Conservation (phyloP, 352 stramenopile species). For the Phytophthora brassicae region DNA sequence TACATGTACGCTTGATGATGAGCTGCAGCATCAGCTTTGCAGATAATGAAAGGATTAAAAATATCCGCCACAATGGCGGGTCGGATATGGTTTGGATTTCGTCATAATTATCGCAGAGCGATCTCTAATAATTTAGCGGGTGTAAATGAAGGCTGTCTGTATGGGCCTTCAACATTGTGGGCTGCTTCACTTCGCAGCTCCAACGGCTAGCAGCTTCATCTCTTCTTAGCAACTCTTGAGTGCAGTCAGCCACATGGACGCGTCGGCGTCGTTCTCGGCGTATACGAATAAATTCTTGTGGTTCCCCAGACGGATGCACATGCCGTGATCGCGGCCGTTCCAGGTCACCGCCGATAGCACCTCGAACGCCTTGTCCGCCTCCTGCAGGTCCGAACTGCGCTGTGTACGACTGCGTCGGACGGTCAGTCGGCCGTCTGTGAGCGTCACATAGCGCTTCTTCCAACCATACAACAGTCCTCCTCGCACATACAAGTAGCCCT, state of each 20-base stretch:
- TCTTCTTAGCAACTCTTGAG: conserved; percentile 44
- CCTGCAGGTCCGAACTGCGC: conserved; percentile 32
- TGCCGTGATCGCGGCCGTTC: conserved; percentile 39
- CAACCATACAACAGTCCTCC: conserved; percentile 39
- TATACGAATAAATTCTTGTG: conserved; percentile 60
- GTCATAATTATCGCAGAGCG: conserved; percentile 35
- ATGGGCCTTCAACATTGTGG: conserved; percentile 7
- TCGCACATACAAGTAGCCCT: conserved; percentile 52
- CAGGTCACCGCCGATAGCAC: conserved; percentile 51
- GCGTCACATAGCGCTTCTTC: conserved; percentile 61
- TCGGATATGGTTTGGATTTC: conserved; percentile 23
- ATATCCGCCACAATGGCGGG: conserved; percentile 13
- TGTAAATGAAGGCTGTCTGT: conserved; percentile 15
- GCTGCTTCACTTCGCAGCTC: conserved; percentile 32
- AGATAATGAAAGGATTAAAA: too few relatives aligned
- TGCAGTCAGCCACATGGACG: conserved; percentile 51
- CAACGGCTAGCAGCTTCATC: neutral
- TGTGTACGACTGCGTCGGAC: conserved; percentile 29
- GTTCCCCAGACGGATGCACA: conserved; percentile 54
- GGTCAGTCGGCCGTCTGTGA: conserved; percentile 47
- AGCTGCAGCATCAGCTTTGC: too few relatives aligned
- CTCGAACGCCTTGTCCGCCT: conserved; percentile 41
- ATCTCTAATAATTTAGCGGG: conserved; percentile 43
- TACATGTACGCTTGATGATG: too few relatives aligned
- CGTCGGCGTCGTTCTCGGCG: conserved; percentile 44